Conservation (phyloP, 164 flowering plant genomes). For the Brasenia schreberi region DNA sequence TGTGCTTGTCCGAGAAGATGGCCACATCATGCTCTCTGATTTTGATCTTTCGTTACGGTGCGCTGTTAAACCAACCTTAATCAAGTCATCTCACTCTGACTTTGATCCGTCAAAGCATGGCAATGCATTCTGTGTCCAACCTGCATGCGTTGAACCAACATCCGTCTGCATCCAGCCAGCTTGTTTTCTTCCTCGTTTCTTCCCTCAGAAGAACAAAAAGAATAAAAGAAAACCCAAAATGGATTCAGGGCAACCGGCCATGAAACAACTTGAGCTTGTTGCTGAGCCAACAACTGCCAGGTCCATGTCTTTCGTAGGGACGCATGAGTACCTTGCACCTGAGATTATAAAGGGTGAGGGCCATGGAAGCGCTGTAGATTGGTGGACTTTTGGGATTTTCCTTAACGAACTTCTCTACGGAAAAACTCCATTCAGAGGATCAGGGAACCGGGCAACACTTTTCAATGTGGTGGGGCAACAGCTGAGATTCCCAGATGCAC, state of each 20-base stretch:
- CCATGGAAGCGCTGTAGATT: conserved; percentile 77
- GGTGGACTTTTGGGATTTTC: conserved; percentile 85
- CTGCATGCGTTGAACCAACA: conserved; percentile 83
- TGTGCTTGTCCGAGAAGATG: conserved; percentile 87
- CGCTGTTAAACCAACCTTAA: conserved; percentile 72
- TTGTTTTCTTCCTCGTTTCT: conserved; percentile 72
- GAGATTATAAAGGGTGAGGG: conserved; percentile 77
- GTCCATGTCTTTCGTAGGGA: conserved; percentile 81
- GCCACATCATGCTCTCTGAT: conserved; percentile 93
- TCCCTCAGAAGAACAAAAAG: conserved; percentile 60
- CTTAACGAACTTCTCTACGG: conserved; percentile 62
- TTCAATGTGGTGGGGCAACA: conserved; percentile 57
- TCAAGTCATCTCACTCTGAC: conserved; percentile 31
- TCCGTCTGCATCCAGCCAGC: conserved; percentile 82
- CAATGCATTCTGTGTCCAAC: conserved; percentile 72
- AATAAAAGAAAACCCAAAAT: conserved; percentile 30
- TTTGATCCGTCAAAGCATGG: conserved; percentile 45
- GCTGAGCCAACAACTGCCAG: conserved; percentile 64
- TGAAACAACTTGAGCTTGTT: conserved; percentile 36
- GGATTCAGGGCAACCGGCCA: conserved; percentile 21
- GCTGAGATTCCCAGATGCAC: conserved; percentile 56
- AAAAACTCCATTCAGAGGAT: conserved; percentile 68
- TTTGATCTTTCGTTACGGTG: conserved; percentile 85
- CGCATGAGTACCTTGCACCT: conserved; percentile 75
- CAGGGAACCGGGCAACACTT: conserved; percentile 50